Evolutionary conservation across 257 asterid species (phyloP).

Genomic region (Solanum commersonii): DNA sequence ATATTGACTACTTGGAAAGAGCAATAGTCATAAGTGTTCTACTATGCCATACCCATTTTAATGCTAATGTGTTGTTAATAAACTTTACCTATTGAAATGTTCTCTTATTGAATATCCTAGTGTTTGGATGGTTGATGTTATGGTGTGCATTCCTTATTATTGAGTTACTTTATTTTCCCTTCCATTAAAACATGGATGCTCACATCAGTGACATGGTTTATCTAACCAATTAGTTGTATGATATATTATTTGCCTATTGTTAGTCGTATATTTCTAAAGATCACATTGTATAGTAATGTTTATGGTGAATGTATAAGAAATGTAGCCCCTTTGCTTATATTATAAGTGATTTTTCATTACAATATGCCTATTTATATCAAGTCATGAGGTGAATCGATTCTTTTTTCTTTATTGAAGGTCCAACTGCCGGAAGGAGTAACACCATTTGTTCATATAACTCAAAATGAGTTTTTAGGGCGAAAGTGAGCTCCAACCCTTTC

Average conservation of each 20-base stretch:
- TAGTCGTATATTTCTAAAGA: background rate
- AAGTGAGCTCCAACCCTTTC: conserved; percentile 36
- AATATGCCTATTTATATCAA: background rate
- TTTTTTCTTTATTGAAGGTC: conserved; percentile 36
- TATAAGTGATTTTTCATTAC: background rate
- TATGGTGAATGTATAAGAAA: background rate
- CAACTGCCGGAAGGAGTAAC: conserved; percentile 43
- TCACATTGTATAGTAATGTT: background rate
- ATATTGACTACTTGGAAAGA: background rate
- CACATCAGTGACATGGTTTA: background rate
- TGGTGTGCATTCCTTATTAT: background rate
- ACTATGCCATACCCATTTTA: background rate
- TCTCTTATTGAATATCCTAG: background rate
- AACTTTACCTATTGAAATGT: background rate
- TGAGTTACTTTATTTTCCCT: background rate
- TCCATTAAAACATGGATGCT: background rate
- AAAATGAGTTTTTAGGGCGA: conserved; percentile 46
- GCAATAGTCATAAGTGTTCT: background rate
- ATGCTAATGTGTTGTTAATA: background rate
- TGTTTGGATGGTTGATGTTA: background rate
- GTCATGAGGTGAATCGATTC: conserved; percentile 1
- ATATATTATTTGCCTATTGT: background rate
- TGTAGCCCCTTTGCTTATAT: background rate
- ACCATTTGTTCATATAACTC: conserved; percentile 38
- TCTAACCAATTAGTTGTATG: background rate